Base-by-base conservation (phyloP, 768 basidiomycete species). In the Leccinum aurantiacum region DNA sequence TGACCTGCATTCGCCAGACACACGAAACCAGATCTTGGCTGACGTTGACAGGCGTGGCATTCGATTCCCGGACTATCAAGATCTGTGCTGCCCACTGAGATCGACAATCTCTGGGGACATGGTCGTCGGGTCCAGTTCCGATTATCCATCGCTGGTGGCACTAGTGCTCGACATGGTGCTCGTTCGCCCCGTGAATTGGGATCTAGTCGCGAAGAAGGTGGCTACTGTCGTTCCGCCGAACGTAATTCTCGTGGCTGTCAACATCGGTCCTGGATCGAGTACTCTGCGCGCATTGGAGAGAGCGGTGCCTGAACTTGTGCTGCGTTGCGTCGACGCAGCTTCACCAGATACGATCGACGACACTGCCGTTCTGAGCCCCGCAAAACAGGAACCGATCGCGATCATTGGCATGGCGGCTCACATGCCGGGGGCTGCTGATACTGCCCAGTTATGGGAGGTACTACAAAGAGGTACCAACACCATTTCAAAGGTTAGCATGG, bases 331-430 rank as follows among this genome's bases (percentile, higher is more conserved):
- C 6, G 35, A 37, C 14, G 35, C 35, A 37, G 35, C 35, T 37
- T 37, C 35, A 37, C 14, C 35, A 15, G 14, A 37, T 37, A 37
- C 14, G 14, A 66, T 63, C 25, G 24, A 44, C 19, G 31, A 53
- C 6, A 60, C 52, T n/a, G 53, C 59, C 10, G 14, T 13, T 33
- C 37, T 54, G 8, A 14, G 44, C 9, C 54, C 41, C 22, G 57
- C 59, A 6, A 75, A 75, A 44, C 78, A 79, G 61, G 79, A 83
- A 50, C 80, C 84, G 3, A 82, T 91, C 52, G 90, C 89, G 0
- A 82, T 90, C 58, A 75, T 90, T 52, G 90, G 89, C 9, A 89
- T 90, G 87, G 84, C 87, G 1, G 77, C 84, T 46, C 82, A 75
- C 38, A 68, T 80, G 24, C 80, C 80, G 0, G 84, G 86, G 3